Evolutionary conservation across 371 early-diverging fungal genomes (phyloP).

Genomic region (Rhizopus delemar): DNA sequence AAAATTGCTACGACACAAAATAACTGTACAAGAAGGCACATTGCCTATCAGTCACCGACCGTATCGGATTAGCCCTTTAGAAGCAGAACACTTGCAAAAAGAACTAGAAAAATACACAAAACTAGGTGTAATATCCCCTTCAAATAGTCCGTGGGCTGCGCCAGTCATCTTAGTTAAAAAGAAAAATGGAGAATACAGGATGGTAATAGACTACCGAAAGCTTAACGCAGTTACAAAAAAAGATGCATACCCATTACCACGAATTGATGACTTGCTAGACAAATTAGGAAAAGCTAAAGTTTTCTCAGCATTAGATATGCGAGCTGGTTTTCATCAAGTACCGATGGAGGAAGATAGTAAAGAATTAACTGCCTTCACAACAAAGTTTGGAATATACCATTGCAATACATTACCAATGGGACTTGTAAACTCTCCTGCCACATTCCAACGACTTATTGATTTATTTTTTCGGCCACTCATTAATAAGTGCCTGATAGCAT

Average conservation of each 20-base stretch:
- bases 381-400: conserved; percentile 4
- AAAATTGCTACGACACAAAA: no score
- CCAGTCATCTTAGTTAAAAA: conserved; percentile 50
- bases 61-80: conserved; percentile 3
- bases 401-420: conserved; percentile 1
- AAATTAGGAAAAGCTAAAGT: conserved; percentile 21
- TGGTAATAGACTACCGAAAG: conserved; percentile 46
- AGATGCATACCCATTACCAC: conserved; percentile 34
- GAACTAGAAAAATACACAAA: conserved; percentile 16
- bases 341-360: background rate
- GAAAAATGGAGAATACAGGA: conserved; percentile 31
- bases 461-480: background rate
- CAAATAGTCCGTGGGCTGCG: conserved; percentile 23
- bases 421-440: background rate
- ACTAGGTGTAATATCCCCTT: conserved; percentile 19
- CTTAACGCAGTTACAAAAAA: conserved; percentile 38
- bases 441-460: conserved; percentile 8
- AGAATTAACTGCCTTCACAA: conserved; percentile 8
- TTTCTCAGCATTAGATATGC: conserved; percentile 24
- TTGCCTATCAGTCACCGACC: conserved; percentile 14
- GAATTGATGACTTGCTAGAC: conserved; percentile 35
- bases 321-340: conserved; percentile 12
- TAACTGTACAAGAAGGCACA: no score
- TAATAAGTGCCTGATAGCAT: background rate
- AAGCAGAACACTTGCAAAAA: conserved; percentile 16